Percentiles rank a stretch among this genome's conserved stretches.
phyloP scores from a whole-genome alignment of 192 early-diverging fungal genomes.

The Coemansia sp. region DNA sequence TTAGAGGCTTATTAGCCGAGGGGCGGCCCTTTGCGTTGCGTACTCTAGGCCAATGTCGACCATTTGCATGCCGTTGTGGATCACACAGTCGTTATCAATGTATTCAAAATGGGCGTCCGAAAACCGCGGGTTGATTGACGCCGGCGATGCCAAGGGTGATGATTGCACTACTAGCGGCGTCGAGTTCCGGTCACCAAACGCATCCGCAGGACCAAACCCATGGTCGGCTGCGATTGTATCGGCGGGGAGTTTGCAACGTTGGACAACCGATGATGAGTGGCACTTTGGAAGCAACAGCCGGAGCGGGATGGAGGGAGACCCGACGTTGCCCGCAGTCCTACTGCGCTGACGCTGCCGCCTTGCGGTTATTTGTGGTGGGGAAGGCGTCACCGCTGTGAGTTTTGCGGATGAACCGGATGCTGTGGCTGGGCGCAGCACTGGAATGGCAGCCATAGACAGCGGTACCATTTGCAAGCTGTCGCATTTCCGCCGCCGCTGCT shows the following conservation, averaged over 20 bases:
- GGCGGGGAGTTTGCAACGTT: constrained; percentile 3
- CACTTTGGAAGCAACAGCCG: constrained; percentile 26
- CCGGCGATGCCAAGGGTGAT: constrained; percentile 1
- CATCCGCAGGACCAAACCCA: not conserved
- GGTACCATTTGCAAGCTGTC: constrained; percentile 4
- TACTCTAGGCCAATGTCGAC: constrained; percentile 42
- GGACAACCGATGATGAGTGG: not conserved
- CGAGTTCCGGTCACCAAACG: not conserved
- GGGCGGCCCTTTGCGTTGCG: constrained; percentile 32
- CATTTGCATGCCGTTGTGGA: constrained; percentile 50
- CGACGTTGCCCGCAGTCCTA: constrained; percentile 17
- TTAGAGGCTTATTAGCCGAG: constrained; percentile 35
- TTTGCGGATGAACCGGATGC: not conserved
- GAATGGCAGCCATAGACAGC: constrained; percentile 2
- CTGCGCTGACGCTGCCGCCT: constrained; percentile 15
- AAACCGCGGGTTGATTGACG: constrained; percentile 31
- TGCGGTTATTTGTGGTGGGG: constrained; percentile 6
- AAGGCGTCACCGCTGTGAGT: not conserved
- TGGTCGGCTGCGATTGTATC: not conserved
- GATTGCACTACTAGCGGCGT: not conserved
- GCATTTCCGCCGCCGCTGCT: constrained; percentile 8
- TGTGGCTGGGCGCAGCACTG: not conserved
- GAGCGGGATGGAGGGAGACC: constrained; percentile 32
- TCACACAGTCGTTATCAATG: constrained; percentile 46
- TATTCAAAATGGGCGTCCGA: constrained; percentile 50